Conservation (phyloP, 139 green algal species). For the Bryopsis sp. region DNA sequence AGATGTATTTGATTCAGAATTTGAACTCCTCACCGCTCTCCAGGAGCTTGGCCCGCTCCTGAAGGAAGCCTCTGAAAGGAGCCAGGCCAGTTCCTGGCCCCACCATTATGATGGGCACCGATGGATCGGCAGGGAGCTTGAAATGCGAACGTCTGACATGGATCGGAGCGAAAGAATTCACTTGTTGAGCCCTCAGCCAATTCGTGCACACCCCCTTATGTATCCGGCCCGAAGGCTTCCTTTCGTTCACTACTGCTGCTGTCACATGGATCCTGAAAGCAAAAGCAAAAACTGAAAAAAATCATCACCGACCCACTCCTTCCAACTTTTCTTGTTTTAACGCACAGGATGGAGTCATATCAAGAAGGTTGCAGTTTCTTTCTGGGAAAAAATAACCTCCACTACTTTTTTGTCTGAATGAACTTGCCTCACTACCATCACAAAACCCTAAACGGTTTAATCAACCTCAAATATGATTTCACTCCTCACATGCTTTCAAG, state of each 20-base stretch:
- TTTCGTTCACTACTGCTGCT: conserved; percentile 40
- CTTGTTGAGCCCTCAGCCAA: conserved; percentile 34
- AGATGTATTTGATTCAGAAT: background rate
- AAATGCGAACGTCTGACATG: conserved; percentile 75
- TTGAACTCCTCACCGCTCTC: conserved; percentile 16
- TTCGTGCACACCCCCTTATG: conserved; percentile 69
- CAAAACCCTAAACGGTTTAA: background rate
- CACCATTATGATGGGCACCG: conserved; percentile 85
- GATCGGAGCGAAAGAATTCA: conserved; percentile 13
- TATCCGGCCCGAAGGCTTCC: conserved; percentile 52
- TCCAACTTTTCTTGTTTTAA: too few species aligned
- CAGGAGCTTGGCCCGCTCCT: conserved; percentile 55
- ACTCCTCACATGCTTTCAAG: background rate
- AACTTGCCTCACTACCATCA: too few species aligned
- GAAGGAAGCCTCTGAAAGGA: conserved; percentile 95
- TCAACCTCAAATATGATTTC: background rate
- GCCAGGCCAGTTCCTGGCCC: conserved; percentile 92
- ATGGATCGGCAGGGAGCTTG: conserved; percentile 60
- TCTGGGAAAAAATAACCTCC: background rate
- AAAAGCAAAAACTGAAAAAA: too few species aligned
- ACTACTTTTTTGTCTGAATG: background rate
- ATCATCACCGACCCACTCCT: too few species aligned
- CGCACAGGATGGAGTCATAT: background rate
- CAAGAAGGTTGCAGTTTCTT: background rate
- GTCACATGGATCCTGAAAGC: conserved; percentile 18